These are phyloP conservation scores for Claviceps pazoutovae DNA, from an alignment of 2,329 filamentous ascomycete genomes.

Conservation along the genomic window DNA sequence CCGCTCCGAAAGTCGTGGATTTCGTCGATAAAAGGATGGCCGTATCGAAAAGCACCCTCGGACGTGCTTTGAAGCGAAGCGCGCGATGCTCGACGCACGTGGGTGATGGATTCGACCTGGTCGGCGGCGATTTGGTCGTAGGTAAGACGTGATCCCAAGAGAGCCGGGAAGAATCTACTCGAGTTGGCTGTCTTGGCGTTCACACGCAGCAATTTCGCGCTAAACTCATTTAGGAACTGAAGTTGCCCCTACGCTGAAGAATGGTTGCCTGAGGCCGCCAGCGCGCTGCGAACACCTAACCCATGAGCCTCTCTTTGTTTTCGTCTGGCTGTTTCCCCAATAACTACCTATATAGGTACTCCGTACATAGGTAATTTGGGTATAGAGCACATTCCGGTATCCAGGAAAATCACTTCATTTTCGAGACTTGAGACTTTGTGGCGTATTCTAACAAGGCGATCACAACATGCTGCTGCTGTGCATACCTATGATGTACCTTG, in stretches of 20 bases:
- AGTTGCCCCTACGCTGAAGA: slow-evolving; percentile 6
- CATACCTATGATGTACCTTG: too few species aligned
- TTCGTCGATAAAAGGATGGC: slow-evolving; percentile 22
- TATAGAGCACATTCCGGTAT: too few species aligned
- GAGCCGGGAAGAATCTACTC: slow-evolving; percentile 29
- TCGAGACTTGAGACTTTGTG: too few species aligned
- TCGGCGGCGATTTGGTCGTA: slow-evolving; percentile 29
- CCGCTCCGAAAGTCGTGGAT: slow-evolving; percentile 25
- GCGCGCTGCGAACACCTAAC: background rate
- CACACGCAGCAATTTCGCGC: slow-evolving; percentile 11
- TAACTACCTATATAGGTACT: too few species aligned
- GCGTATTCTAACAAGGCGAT: too few species aligned
- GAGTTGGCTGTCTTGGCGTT: slow-evolving; percentile 21
- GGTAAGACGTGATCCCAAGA: slow-evolving; percentile 25
- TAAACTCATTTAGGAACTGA: slow-evolving; percentile 18
- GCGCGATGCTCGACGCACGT: slow-evolving; percentile 40
- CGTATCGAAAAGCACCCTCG: slow-evolving; percentile 18
- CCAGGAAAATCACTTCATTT: too few species aligned
- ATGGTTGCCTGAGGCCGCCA: slow-evolving; percentile 15
- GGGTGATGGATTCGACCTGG: slow-evolving; percentile 28
- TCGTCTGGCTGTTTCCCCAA: background rate
- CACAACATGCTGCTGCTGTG: too few species aligned
- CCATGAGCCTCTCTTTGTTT: background rate
- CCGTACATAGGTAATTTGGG: too few species aligned
- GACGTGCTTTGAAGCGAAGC: slow-evolving; percentile 17